Evolutionary conservation across 2,329 filamentous ascomycete genomes (phyloP), one percentile per base, ranked within the genome.

Genomic region (Fusarium oligoseptatum): DNA sequence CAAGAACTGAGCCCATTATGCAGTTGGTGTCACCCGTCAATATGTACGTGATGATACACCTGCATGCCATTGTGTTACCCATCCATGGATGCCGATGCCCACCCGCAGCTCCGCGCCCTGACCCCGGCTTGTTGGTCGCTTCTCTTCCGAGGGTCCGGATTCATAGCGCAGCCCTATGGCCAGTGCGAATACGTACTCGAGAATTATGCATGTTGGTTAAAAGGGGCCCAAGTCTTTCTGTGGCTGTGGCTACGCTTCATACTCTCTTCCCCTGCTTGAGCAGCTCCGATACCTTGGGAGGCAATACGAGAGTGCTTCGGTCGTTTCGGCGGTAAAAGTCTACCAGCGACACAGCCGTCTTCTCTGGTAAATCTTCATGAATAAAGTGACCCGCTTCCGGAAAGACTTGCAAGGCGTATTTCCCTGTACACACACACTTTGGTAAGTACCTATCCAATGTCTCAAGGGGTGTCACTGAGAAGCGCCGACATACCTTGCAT

Each of bases 321-420:
- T 98, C 96, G 80, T 99, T 99, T 63, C 97, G 88, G 76, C 92
- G 93, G 80, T 97, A 96, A 81, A 99, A 98, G 81, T 99, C 97
- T 2, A 93, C 94, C 61, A 98, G 85, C 10, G 95, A 89, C 76
- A 93, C 88, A 1, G 97, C 97, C 50, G 93, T 97, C 86, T 96
- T 97, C 79, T 95, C 93, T 0, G 97, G 95, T 60, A 96, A 89
- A 82, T 99, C 97, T 82, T 99, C 97, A 75, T 99, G 97, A 66
- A 99, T 91, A 80, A 99, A 99, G 82, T 99, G 97, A 0, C 97
- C 97, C 2, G 97, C 95, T 81, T 98, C 94, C 1, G 97, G 95
- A 78, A 98, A 94, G 8, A 99, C 95, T 77, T 98, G 94, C 55
- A 99, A 86, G 67, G 97, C 95, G 81, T 98, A 99, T 87, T 98